Evolutionary conservation across 163 green algal species (phyloP), one percentile per base, ranked within the genome.

Genomic region (Chlamydomonas reinhardtii): DNA sequence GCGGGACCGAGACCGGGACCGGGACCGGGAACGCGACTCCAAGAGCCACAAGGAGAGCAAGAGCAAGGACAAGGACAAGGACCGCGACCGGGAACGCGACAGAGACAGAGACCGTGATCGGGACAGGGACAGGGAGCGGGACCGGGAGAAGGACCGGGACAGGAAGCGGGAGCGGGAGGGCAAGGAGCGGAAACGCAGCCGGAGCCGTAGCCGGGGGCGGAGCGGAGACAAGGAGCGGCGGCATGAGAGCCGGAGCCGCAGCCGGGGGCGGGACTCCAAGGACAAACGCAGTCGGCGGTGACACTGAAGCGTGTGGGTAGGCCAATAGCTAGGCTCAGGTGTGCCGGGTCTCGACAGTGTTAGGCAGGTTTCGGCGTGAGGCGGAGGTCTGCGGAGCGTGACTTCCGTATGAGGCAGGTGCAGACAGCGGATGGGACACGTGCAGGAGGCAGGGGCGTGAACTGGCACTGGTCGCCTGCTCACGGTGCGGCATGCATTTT

Each of bases 281-380:
- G 80, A 86, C 27, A 86, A 86, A 70, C 79, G 79, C 70, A 73
- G 80, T 29, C 34, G 80, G 71, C 80, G 80, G 69, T 86, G 48
- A 56, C 1, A 8, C 39, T 48, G 39, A n/a, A n/a, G n/a, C n/a
- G n/a, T n/a, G n/a, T n/a, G n/a, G n/a, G n/a, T n/a, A n/a, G n/a
- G n/a, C n/a, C n/a, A n/a, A n/a, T n/a, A n/a, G n/a, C n/a, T n/a
- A n/a, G n/a, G n/a, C n/a, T n/a, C n/a, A n/a, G n/a, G n/a, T n/a
- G n/a, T n/a, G n/a, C n/a, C n/a, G n/a, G n/a, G n/a, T n/a, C n/a
- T n/a, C n/a, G n/a, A n/a, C n/a, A 48, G 39, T 48, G 39, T 48
- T 48, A 48, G 39, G n/a, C n/a, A n/a, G n/a, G n/a, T n/a, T n/a
- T n/a, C n/a, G n/a, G n/a, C n/a, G n/a, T n/a, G n/a, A n/a, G n/a